These are phyloP conservation scores for Rubia occidens DNA, from an alignment of 305 asterid species.

Conservation along the genomic window DNA sequence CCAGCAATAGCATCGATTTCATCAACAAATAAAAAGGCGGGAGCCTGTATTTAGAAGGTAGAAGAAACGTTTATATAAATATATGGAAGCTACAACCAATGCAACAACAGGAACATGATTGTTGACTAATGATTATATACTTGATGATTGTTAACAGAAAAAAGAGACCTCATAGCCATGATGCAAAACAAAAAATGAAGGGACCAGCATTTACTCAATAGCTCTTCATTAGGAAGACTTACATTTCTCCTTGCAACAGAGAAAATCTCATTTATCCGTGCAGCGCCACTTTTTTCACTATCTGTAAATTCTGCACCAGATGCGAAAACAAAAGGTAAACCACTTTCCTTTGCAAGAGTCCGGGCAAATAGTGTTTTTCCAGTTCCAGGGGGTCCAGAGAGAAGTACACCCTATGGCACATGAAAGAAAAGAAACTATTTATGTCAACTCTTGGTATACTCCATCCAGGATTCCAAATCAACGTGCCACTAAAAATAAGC, in stretches of 20 bases:
- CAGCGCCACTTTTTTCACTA: slow-evolving; percentile 93
- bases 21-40: slow-evolving; percentile 90
- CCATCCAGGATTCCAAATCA: slow-evolving; percentile 1
- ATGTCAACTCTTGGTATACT: slow-evolving; percentile 15
- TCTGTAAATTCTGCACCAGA: slow-evolving; percentile 99
- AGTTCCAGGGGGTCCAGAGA: slow-evolving; percentile 98
- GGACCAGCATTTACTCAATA: slow-evolving; percentile 1
- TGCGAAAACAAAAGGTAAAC: slow-evolving; percentile 96
- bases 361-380: slow-evolving; percentile 98
- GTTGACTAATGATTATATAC: not conserved
- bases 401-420: slow-evolving; percentile 81
- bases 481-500: slow-evolving; percentile 12
- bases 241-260: slow-evolving; percentile 91
- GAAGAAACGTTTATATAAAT: not conserved
- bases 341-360: slow-evolving; percentile 88
- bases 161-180: not conserved
- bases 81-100: not conserved
- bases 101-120: not conserved
- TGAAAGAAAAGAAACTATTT: slow-evolving; percentile 13
- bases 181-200: not conserved
- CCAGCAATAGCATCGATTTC: slow-evolving; percentile 99
- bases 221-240: slow-evolving; percentile 24
- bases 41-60: slow-evolving; percentile 56
- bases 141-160: not conserved
- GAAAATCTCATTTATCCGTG: slow-evolving; percentile 78